phyloP scores from a whole-genome alignment of 371 early-diverging fungal species.

The Mucor racemosus region DNA sequence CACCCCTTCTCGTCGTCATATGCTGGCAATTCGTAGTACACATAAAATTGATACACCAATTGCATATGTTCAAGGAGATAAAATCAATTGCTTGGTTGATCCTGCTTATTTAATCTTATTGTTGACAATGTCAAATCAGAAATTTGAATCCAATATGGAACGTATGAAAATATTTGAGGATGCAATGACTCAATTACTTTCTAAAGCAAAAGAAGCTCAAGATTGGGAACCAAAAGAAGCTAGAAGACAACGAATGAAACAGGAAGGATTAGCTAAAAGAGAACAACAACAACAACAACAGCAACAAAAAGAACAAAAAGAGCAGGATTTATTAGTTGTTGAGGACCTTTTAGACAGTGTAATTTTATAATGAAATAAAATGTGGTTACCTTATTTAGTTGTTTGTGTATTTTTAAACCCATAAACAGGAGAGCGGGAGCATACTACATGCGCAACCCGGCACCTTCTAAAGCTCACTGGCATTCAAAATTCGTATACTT shows the following conservation, averaged over 20 bases:
- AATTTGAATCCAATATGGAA: slow-evolving; percentile 55
- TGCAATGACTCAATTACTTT: slow-evolving; percentile 36
- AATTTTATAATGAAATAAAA: slow-evolving; percentile 11
- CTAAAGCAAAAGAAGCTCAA: slow-evolving; percentile 7
- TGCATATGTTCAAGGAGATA: slow-evolving; percentile 49
- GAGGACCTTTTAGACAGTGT: slow-evolving; percentile 12
- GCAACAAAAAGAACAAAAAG: neutral
- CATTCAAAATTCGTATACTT: neutral
- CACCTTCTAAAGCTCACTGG: neutral
- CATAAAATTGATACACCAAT: slow-evolving; percentile 68
- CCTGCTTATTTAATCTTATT: slow-evolving; percentile 49
- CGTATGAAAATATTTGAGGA: slow-evolving; percentile 57
- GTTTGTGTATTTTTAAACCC: neutral
- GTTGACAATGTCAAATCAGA: slow-evolving; percentile 55
- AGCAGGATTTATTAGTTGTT: neutral
- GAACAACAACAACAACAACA: neutral
- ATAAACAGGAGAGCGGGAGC: neutral
- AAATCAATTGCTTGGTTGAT: slow-evolving; percentile 54
- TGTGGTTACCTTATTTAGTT: neutral
- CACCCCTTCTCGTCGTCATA: slow-evolving; percentile 60
- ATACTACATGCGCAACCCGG: slow-evolving; percentile 3
- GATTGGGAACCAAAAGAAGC: slow-evolving; percentile 59
- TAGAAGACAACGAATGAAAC: slow-evolving; percentile 57
- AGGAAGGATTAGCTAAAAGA: slow-evolving; percentile 48
- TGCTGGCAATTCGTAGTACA: slow-evolving; percentile 67